phyloP scores from a whole-genome alignment of 345 rosid species.

The Mercurialis annua region DNA sequence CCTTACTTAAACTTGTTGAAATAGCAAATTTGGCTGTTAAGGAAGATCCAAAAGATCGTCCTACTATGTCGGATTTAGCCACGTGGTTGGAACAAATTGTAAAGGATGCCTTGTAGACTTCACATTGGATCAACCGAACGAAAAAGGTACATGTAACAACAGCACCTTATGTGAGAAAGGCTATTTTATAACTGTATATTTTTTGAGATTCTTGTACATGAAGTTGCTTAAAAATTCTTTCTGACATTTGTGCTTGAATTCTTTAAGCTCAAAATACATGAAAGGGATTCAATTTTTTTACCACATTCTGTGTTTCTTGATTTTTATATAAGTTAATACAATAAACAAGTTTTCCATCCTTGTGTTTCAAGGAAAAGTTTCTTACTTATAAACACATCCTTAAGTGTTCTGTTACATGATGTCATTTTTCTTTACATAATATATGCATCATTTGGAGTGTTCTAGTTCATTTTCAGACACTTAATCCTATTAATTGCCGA shows the following conservation, averaged over 20 bases:
- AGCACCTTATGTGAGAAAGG: constrained; percentile 18
- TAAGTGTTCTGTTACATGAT: not conserved
- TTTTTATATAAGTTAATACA: constrained; percentile 6
- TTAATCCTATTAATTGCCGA: no score
- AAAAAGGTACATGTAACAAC: not conserved
- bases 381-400: no score
- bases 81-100: constrained; percentile 60
- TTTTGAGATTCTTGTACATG: constrained; percentile 39
- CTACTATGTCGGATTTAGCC: constrained; percentile 57
- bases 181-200: constrained; percentile 45
- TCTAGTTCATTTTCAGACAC: no score
- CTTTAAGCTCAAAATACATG: constrained; percentile 19
- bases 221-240: constrained; percentile 5
- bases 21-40: constrained; percentile 66
- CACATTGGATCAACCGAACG: constrained; percentile 15
- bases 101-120: constrained; percentile 52
- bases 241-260: constrained; percentile 7
- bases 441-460: no score
- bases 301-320: constrained; percentile 5
- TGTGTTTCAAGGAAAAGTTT: constrained; percentile 12
- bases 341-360: constrained; percentile 5
- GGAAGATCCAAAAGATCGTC: constrained; percentile 66
- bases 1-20: constrained; percentile 75
- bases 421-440: not conserved
- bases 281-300: constrained; percentile 24